A percentile compares a stretch with the other conserved stretches of the same genome.
These are phyloP conservation scores for Cupressus sempervirens DNA, from an alignment of 75 land plant species.

Conservation along the genomic window DNA sequence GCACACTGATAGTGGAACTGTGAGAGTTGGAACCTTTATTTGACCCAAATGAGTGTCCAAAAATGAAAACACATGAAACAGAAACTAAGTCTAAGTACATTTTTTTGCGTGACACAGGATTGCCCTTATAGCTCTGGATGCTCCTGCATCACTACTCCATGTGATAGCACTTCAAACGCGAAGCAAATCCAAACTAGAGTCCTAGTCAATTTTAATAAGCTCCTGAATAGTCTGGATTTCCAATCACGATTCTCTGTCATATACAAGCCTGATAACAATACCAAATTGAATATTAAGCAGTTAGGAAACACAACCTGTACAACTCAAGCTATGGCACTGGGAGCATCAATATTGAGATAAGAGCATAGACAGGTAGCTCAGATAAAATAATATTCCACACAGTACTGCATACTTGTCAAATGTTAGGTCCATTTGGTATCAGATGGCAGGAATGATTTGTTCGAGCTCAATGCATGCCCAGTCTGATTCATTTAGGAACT, in stretches of 20 bases:
- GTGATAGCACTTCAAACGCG: too few species aligned
- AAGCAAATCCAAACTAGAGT: too few species aligned
- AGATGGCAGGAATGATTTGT: not conserved
- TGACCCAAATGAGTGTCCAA: too few species aligned
- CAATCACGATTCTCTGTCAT: not conserved
- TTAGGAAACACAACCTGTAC: not conserved
- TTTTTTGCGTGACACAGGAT: too few species aligned
- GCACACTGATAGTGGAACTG: too few species aligned
- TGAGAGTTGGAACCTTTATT: too few species aligned
- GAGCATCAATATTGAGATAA: not conserved
- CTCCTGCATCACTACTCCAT: too few species aligned
- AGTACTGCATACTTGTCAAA: not conserved
- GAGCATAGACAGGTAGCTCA: not conserved
- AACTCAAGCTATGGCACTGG: not conserved
- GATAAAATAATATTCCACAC: not conserved
- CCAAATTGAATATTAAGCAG: not conserved
- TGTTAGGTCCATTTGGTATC: not conserved
- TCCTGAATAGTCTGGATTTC: not conserved
- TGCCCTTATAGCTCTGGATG: too few species aligned
- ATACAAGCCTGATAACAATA: not conserved
- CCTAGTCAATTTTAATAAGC: not conserved
- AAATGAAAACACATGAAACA: too few species aligned
- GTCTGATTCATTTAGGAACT: not conserved
- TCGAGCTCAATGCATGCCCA: not conserved
- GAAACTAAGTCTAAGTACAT: too few species aligned